Base-by-base conservation (phyloP, 2,329 filamentous ascomycete species). In the Samsoniella hepiali region DNA sequence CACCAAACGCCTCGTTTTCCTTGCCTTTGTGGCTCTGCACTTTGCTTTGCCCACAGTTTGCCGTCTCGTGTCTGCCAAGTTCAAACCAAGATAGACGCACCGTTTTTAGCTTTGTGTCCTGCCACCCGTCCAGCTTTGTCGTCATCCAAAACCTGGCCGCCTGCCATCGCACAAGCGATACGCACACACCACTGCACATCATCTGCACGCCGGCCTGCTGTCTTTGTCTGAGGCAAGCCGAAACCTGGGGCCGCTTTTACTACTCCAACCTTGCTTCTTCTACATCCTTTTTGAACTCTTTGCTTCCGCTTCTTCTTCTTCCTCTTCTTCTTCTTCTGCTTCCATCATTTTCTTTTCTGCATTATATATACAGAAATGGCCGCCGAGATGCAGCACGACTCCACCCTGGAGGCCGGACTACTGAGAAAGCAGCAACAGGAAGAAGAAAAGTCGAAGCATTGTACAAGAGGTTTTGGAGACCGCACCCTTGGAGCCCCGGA, bases 361-460 rank as follows among this genome's bases (percentile, higher is more conserved):
- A 40, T 42, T 38, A 49, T 50, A 57, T 49, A 61, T 45, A 38
- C 50, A 47, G 22, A 62, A 49, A 63, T 63, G 56, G 40, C 53
- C 45, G n/a, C 44, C 53, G 34, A 49, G 36, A 50, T 47, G 38
- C 53, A 63, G 9, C 44, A 63, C 53, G 44, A 63, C 44, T 57
- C 53, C 60, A 50, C 60, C 31, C 17, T 63, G 8, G 60, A 63
- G 53, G 60, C 53, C 27, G 60, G 60, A 57, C 60, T 58, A 31
- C 40, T 63, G 60, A 63, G 60, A 50, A 57, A 63, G 53, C 53
- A 63, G 34, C 44, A 53, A 7, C 34, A 63, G 45, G 53, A 63
- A 57, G 60, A 63, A 63, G 60, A 57, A 57, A 58, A 63, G 60
- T 50, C 29, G 34, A 53, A 57, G 51, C 60, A 38, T 45, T 51